phyloP scores from a whole-genome alignment of 176 grass and related monocot species.

The Triticum timopheevii region DNA sequence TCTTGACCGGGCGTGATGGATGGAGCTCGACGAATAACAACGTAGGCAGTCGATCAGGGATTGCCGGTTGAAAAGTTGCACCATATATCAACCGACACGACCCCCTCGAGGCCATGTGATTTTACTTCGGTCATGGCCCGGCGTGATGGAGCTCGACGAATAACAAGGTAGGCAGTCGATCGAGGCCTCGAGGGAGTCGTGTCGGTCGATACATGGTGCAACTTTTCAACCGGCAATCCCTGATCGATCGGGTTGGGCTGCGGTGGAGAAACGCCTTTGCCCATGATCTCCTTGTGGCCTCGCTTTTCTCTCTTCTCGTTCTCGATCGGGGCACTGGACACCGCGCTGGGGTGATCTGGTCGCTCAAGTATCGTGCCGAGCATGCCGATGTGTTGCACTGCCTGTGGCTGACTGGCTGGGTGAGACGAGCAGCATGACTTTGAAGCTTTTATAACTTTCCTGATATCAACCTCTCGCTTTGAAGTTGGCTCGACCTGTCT shows the following conservation, averaged over 20 bases:
- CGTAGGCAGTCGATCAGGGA: too few species aligned
- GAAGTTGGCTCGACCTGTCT: too few species aligned
- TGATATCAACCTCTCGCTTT: too few species aligned
- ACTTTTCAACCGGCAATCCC: not conserved
- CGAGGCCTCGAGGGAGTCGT: not conserved
- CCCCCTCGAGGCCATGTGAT: too few species aligned
- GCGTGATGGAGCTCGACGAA: too few species aligned
- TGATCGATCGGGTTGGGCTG: not conserved
- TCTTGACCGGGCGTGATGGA: too few species aligned
- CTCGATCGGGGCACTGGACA: not conserved
- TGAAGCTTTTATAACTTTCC: not conserved
- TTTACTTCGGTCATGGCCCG: too few species aligned
- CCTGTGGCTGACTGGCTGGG: not conserved
- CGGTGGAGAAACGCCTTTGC: not conserved
- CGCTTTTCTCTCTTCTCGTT: not conserved
- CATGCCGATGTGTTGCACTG: not conserved
- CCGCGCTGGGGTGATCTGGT: not conserved
- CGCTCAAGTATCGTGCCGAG: not conserved
- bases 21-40: too few species aligned
- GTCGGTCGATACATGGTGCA: not conserved
- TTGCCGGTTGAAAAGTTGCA: too few species aligned
- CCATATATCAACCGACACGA: too few species aligned
- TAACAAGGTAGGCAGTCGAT: too few species aligned
- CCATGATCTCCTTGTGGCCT: not conserved
- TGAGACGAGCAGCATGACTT: slow-evolving; percentile 3